A percentile compares a stretch with the other conserved stretches of the same genome.
Evolutionary conservation across 345 rosid species (phyloP).

Genomic region (Cardamine occulta): DNA sequence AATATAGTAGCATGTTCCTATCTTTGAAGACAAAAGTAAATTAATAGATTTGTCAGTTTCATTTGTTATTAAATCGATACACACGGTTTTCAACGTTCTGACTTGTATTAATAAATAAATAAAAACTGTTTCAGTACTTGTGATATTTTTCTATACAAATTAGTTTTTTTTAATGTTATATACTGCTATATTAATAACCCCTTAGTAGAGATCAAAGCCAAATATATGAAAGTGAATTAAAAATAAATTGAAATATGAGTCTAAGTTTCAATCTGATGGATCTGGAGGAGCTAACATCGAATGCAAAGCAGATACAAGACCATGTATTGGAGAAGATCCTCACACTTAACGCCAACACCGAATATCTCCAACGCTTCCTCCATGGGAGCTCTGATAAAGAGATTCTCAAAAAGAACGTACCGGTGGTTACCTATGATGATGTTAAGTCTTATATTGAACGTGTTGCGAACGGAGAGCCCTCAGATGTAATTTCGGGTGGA

Average conservation of each 20-base stretch:
- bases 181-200: background rate
- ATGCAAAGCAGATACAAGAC: background rate
- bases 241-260: background rate
- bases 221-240: background rate
- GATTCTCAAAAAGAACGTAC: too few relatives aligned
- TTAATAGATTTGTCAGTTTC: background rate
- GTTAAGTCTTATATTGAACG: too few relatives aligned
- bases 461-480: too few relatives aligned
- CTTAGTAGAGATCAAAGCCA: background rate
- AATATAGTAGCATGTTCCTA: background rate
- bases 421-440: too few relatives aligned
- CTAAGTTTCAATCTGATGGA: background rate
- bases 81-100: background rate
- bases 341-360: too few relatives aligned
- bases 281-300: slow-evolving; percentile 7
- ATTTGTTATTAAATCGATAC: background rate
- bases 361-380: too few relatives aligned
- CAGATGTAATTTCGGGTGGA: too few relatives aligned
- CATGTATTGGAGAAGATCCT: too few relatives aligned
- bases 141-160: background rate
- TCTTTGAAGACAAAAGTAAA: background rate
- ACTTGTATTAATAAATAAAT: background rate
- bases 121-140: background rate
- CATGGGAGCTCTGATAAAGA: too few relatives aligned
- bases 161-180: background rate